Base-by-base conservation (phyloP, 2,329 filamentous ascomycete species). In the Esteya vermicola region DNA sequence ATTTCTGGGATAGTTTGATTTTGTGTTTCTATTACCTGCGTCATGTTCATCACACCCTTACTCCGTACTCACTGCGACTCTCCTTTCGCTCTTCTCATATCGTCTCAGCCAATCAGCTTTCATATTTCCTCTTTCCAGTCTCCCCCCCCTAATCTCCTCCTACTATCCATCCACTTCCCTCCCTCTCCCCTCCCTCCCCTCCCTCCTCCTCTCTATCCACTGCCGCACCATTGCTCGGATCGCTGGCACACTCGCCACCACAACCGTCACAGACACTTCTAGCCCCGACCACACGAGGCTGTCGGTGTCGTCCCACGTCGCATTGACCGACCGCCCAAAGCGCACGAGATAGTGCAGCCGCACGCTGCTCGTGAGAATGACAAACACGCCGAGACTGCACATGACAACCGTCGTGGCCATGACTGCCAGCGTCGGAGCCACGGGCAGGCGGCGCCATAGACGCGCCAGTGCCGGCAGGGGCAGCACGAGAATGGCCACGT, bases 231-330 rank as follows among this genome's bases (percentile, higher is more conserved):
- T 10, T 12, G 27, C 39, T 6, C 39, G 39, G 14, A 41, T 37
- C 13, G 39, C 43, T 23, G 63, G 63, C 5, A 65, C 50, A 27
- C 58, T 63, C 23, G 56, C 56, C 19, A 63, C 57, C 26, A 65
- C 55, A 32, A 65, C 54, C n/a, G 62, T 57, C 0, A 59, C 53
- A 1, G 61, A 55, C 5, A 63, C 52, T 47, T 66, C 63, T 21
- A 65, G 47, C 2, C 60, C 61, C 3, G 58, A 60, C 63, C 62
- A 66, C 35, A 65, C 52, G n/a, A 63, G 43, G 6, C 54, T 51
- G 43, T 62, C 54, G 9, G 57, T 57, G 32, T 62, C 60, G 46
- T 64, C 57, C 60, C 59, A 64, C 1, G 59, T 58, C 9, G 61
- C 59, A 34, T 64, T 61, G 10, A 47, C 42, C n/a, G 53, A 57